Evolutionary conservation across 768 basidiomycete genomes (phyloP).

Genomic region (Termitomyces sp.): DNA sequence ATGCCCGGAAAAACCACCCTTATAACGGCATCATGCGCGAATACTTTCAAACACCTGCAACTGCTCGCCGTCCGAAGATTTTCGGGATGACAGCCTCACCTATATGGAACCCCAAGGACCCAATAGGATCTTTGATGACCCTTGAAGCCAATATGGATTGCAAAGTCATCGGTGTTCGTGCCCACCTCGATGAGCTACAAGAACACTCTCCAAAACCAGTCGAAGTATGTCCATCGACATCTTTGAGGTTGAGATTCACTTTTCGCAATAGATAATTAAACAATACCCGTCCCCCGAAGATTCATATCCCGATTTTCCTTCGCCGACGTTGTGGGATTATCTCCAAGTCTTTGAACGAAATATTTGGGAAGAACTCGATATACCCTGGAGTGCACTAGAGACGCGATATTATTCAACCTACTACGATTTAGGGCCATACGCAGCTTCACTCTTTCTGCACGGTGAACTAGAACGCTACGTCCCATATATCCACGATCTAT

Average conservation of each 20-base stretch:
- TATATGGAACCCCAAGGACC: conserved; percentile 74
- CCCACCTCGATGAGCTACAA: conserved; percentile 61
- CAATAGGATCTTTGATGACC: conserved; percentile 51
- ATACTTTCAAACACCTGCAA: conserved; percentile 45
- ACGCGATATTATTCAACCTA: conserved; percentile 58
- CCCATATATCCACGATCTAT: conserved; percentile 27
- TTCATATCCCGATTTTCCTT: conserved; percentile 48
- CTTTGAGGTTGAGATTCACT: not conserved
- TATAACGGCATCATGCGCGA: conserved; percentile 76
- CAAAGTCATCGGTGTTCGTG: conserved; percentile 69
- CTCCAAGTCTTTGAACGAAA: conserved; percentile 28
- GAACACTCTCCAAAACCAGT: conserved; percentile 57
- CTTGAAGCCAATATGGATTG: conserved; percentile 72
- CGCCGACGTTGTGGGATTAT: conserved; percentile 35
- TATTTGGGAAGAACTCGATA: conserved; percentile 49
- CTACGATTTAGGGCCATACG: conserved; percentile 65
- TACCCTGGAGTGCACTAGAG: conserved; percentile 57
- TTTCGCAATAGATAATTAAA: conserved; percentile 45
- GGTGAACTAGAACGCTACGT: conserved; percentile 52
- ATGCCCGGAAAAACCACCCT: conserved; percentile 69
- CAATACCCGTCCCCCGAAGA: conserved; percentile 46
- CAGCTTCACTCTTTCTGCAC: conserved; percentile 69
- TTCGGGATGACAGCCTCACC: conserved; percentile 94
- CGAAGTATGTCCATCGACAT: conserved; percentile 42
- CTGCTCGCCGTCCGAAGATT: conserved; percentile 61